Conservation (phyloP, 2,329 filamentous ascomycete species). For the Eutypella sp. region DNA sequence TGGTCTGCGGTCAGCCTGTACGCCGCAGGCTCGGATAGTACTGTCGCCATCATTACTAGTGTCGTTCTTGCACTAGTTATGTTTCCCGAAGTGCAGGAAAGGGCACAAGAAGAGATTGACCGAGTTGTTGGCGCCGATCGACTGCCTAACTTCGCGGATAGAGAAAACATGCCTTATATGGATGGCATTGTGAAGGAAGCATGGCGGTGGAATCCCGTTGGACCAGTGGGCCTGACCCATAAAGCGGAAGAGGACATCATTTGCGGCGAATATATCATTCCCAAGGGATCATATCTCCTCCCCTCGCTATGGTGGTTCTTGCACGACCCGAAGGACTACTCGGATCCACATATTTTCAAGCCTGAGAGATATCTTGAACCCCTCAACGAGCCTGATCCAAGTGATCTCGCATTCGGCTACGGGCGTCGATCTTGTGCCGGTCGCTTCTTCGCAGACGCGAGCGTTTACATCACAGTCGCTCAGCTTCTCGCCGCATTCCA, state of each 20-base stretch:
- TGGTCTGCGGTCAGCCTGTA: slow-evolving; percentile 4
- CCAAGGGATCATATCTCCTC: not conserved
- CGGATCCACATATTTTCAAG: slow-evolving; percentile 8
- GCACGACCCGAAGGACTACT: slow-evolving; percentile 8
- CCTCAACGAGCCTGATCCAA: slow-evolving; percentile 4
- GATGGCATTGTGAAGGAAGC: slow-evolving; percentile 43
- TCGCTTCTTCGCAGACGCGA: slow-evolving; percentile 8
- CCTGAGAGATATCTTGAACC: slow-evolving; percentile 12
- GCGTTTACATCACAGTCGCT: slow-evolving; percentile 17
- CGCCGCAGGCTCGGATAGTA: slow-evolving; percentile 1
- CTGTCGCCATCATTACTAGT: too few species aligned
- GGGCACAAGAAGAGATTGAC: slow-evolving; percentile 43
- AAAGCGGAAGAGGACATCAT: not conserved
- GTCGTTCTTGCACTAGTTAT: slow-evolving; percentile 36
- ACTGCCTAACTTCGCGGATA: slow-evolving; percentile 42
- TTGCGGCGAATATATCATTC: not conserved
- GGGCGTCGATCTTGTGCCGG: slow-evolving; percentile 11
- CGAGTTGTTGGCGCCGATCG: slow-evolving; percentile 38
- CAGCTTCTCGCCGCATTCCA: slow-evolving; percentile 37
- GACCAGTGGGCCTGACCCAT: not conserved
- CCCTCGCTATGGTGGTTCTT: not conserved
- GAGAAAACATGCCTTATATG: slow-evolving; percentile 37
- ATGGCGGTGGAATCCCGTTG: slow-evolving; percentile 29
- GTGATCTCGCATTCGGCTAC: slow-evolving; percentile 8
- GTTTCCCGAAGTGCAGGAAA: slow-evolving; percentile 39